Base-by-base conservation (phyloP, 2,329 filamentous ascomycete species). In the Sporothrix humicola region DNA sequence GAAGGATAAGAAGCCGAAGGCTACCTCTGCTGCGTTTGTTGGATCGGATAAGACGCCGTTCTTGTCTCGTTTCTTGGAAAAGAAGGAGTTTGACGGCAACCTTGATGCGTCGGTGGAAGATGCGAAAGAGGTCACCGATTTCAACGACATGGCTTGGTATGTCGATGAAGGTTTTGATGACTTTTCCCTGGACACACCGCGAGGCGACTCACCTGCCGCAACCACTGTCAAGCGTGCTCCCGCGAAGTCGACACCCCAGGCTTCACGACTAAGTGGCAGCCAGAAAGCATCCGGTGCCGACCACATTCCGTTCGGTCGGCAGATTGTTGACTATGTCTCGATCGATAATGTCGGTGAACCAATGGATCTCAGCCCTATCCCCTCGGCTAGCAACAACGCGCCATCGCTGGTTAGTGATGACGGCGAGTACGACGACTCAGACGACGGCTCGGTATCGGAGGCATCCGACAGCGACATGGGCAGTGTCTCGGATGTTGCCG, bases 401-500 rank as follows among this genome's bases (percentile, higher is more conserved):
- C 92, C 92, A 26, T 94, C 91, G 77, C 86, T 95, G 68, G 92
- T 94, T 79, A 93, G 92, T 81, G 92, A 95, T 81, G 92, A 94
- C 79, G 91, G 92, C 77, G 92, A 94, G 79, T 93, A 92, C 78
- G 92, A 92, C 77, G 89, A 92, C 73, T 93, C 91, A 1, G 89
- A 92, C 73, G 89, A 89, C 74, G 87, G 85, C 63, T 91, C 89
- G 3, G 87, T 86, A 59, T 91, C 89, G 4, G 89, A 89, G 37
- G 83, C 84, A 72, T 88, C 86, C 73, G 87, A 89, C 73, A 80
- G 88, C 52, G 90, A 90, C 37, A 84, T 88, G n/a, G 88, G 88
- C 74, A 85, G 86, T 3, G 84, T 88, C 31, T 87, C 87, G 12
- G 88, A 90, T 77, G 85, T 90, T 54, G 86, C 88, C 42, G 89